phyloP scores from a whole-genome alignment of 2,329 filamentous ascomycete species.

The Teratosphaeria viscida region DNA sequence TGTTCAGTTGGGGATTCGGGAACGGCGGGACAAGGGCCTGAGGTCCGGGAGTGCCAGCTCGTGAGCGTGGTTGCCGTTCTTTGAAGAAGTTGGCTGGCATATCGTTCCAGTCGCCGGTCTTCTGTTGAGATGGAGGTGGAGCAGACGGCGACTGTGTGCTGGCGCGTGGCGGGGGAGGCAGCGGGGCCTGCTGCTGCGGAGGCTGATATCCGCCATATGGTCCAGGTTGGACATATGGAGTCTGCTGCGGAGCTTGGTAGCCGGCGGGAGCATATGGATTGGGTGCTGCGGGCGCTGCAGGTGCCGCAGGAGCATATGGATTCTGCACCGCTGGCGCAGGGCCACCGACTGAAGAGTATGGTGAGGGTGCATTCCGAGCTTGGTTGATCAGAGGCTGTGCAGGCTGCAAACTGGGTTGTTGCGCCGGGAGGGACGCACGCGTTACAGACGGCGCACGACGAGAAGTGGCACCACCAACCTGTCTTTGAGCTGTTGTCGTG shows the following conservation, averaged over 20 bases:
- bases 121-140: slow-evolving; percentile 58
- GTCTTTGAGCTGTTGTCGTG: slow-evolving; percentile 31
- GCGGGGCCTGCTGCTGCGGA: slow-evolving; percentile 31
- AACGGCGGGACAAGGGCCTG: slow-evolving; percentile 67
- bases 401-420: slow-evolving; percentile 14
- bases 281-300: slow-evolving; percentile 40
- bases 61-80: slow-evolving; percentile 47
- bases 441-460: slow-evolving; percentile 17
- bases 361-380: slow-evolving; percentile 22
- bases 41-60: slow-evolving; percentile 61
- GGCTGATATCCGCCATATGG: slow-evolving; percentile 36
- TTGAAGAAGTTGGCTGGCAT: slow-evolving; percentile 71
- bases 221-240: slow-evolving; percentile 20
- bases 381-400: slow-evolving; percentile 32
- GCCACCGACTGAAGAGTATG: slow-evolving; percentile 30
- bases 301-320: slow-evolving; percentile 23
- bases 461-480: slow-evolving; percentile 27
- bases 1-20: slow-evolving; percentile 48
- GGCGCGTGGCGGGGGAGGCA: slow-evolving; percentile 54
- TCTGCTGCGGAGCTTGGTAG: slow-evolving; percentile 37
- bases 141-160: slow-evolving; percentile 54
- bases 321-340: slow-evolving; percentile 6
- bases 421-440: slow-evolving; percentile 6
- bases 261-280: slow-evolving; percentile 23
- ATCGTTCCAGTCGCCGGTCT: slow-evolving; percentile 86